A percentile compares a stretch with the other conserved stretches of the same genome.
These are phyloP conservation scores for Pulveroboletus sp. DNA, from an alignment of 768 basidiomycete genomes.

Conservation along the genomic window DNA sequence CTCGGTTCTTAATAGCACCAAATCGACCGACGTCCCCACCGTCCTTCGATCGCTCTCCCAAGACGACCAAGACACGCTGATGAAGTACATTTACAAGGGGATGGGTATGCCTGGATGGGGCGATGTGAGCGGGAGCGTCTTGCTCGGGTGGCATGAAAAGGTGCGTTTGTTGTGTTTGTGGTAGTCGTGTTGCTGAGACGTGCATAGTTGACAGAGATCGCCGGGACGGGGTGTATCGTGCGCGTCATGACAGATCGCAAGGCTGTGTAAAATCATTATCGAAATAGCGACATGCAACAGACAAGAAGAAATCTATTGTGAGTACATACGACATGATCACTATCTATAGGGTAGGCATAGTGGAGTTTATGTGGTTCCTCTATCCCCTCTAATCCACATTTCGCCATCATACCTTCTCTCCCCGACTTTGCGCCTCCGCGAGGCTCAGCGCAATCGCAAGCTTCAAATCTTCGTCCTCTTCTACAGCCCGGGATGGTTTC, in stretches of 20 bases:
- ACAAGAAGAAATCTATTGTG: too few species aligned
- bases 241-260: slow-evolving; percentile 74
- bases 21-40: slow-evolving; percentile 78
- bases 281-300: too few species aligned
- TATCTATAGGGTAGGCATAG: background rate
- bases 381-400: background rate
- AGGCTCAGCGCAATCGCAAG: slow-evolving; percentile 71
- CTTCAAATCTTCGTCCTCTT: slow-evolving; percentile 62
- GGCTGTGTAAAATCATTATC: slow-evolving; percentile 43
- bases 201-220: slow-evolving; percentile 82
- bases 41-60: slow-evolving; percentile 71
- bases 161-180: slow-evolving; percentile 36
- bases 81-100: slow-evolving; percentile 98
- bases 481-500: background rate
- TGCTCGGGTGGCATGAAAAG: slow-evolving; percentile 93
- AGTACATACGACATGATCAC: background rate
- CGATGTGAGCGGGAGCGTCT: slow-evolving; percentile 62
- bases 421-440: slow-evolving; percentile 41
- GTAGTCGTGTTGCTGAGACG: slow-evolving; percentile 16
- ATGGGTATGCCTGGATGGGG: slow-evolving; percentile 69
- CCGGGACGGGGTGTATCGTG: slow-evolving; percentile 94
- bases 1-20: slow-evolving; percentile 91
- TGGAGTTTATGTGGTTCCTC: background rate
- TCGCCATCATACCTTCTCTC: slow-evolving; percentile 6
- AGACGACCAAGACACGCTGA: slow-evolving; percentile 84